A percentile compares a stretch with the other conserved stretches of the same genome.
Evolutionary conservation across 2,329 filamentous ascomycete species (phyloP).

Genomic region (Geosmithia flava): DNA sequence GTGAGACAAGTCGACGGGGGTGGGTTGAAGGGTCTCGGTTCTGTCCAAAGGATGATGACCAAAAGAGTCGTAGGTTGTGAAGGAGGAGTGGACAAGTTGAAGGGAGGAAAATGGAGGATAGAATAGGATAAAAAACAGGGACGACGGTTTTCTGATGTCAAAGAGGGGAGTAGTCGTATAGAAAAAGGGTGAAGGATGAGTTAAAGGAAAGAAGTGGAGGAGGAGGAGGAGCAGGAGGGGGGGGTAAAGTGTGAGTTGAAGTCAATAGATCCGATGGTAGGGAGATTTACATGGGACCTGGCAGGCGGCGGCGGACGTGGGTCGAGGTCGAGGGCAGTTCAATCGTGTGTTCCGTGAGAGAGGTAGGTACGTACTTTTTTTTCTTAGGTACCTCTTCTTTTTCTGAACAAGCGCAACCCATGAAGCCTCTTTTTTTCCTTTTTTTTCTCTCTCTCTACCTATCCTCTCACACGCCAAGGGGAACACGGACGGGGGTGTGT

Average conservation of each 20-base stretch:
- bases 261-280: not conserved
- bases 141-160: slow-evolving; percentile 13
- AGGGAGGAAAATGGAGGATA: slow-evolving; percentile 3
- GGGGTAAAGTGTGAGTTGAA: not conserved
- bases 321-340: no score
- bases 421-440: no score
- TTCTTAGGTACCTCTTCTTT: no score
- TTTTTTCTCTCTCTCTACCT: no score
- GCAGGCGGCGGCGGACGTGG: no score
- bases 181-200: slow-evolving; percentile 9
- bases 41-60: not conserved
- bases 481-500: no score
- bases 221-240: not conserved
- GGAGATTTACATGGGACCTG: not conserved
- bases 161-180: slow-evolving; percentile 6
- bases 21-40: not conserved
- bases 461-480: no score
- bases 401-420: no score
- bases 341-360: no score
- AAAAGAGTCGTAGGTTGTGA: not conserved
- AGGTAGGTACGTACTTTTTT: no score
- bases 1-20: not conserved
- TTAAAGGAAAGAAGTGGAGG: slow-evolving; percentile 18
- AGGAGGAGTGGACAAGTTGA: not conserved
- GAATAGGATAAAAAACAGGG: slow-evolving; percentile 9